A percentile compares a stretch with the other conserved stretches of the same genome.
Conservation (phyloP, 2,329 filamentous ascomycete species). For the Cladosporium sp. region DNA sequence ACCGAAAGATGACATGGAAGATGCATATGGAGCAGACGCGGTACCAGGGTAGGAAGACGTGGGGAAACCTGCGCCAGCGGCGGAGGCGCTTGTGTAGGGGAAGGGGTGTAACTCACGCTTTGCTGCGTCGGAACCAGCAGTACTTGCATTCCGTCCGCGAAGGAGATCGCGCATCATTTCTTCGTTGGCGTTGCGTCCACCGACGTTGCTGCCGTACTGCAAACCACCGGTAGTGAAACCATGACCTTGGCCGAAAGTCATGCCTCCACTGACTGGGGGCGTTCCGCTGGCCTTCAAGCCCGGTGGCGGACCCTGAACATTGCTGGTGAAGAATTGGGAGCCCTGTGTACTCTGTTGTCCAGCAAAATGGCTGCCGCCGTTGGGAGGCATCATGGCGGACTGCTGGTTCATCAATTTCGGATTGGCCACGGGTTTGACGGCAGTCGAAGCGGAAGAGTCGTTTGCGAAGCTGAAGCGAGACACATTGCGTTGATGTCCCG, state of each 20-base stretch:
- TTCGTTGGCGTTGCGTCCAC: slow-evolving; percentile 65
- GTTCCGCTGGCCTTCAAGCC: slow-evolving; percentile 93
- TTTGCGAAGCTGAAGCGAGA: slow-evolving; percentile 86
- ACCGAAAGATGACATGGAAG: slow-evolving; percentile 19
- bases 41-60: slow-evolving; percentile 7
- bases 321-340: slow-evolving; percentile 73
- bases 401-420: slow-evolving; percentile 78
- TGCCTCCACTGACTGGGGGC: slow-evolving; percentile 71
- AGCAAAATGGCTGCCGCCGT: slow-evolving; percentile 40
- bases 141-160: slow-evolving; percentile 42
- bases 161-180: slow-evolving; percentile 80
- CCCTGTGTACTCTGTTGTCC: slow-evolving; percentile 52
- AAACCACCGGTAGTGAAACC: slow-evolving; percentile 66
- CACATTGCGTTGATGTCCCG: slow-evolving; percentile 73
- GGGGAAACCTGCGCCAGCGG: slow-evolving; percentile 6
- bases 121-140: slow-evolving; percentile 52
- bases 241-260: slow-evolving; percentile 87
- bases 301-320: slow-evolving; percentile 88
- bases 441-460: slow-evolving; percentile 57
- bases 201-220: slow-evolving; percentile 50
- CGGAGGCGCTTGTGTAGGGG: slow-evolving; percentile 18
- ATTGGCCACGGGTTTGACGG: slow-evolving; percentile 73
- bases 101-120: slow-evolving; percentile 32
- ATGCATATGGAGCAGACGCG: slow-evolving; percentile 10
- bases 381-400: slow-evolving; percentile 72